Evolutionary conservation across 2,329 filamentous ascomycete genomes (phyloP).

Genomic region (Pezicula neosporulosa): DNA sequence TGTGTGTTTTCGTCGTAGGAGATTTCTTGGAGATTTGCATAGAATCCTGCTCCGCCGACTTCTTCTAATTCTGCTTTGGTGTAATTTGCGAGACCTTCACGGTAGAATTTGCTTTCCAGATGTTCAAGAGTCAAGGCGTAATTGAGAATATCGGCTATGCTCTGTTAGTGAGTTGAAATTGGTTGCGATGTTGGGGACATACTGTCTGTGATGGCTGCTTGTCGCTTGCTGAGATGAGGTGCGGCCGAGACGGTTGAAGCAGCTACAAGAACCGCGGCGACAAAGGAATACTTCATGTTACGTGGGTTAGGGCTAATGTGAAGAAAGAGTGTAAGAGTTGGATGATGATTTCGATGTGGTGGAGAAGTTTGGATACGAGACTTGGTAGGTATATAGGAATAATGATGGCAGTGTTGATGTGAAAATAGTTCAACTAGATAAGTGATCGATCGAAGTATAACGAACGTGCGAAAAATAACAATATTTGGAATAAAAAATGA

Average conservation of each 20-base stretch:
- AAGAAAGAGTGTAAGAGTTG: constrained; percentile 5
- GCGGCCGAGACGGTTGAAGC: constrained; percentile 11
- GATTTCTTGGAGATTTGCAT: constrained; percentile 53
- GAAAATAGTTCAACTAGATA: no score
- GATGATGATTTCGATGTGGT: background rate
- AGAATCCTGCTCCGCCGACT: constrained; percentile 50
- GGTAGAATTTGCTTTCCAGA: constrained; percentile 61
- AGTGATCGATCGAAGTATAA: no score
- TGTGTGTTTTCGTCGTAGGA: constrained; percentile 53
- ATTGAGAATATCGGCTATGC: constrained; percentile 34
- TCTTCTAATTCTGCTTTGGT: constrained; percentile 45
- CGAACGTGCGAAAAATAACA: no score
- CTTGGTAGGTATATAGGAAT: no score
- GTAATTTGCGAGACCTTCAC: constrained; percentile 54
- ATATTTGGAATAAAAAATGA: no score
- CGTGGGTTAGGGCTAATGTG: background rate
- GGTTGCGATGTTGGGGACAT: background rate
- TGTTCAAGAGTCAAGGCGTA: constrained; percentile 50
- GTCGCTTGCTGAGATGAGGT: constrained; percentile 5
- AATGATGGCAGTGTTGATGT: no score
- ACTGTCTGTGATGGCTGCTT: constrained; percentile 12
- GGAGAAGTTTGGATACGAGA: no score
- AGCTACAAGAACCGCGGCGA: constrained; percentile 14
- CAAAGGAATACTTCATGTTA: constrained; percentile 19
- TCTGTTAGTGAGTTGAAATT: background rate